phyloP scores from a whole-genome alignment of 768 basidiomycete genomes.

The Grammothele lineata region DNA sequence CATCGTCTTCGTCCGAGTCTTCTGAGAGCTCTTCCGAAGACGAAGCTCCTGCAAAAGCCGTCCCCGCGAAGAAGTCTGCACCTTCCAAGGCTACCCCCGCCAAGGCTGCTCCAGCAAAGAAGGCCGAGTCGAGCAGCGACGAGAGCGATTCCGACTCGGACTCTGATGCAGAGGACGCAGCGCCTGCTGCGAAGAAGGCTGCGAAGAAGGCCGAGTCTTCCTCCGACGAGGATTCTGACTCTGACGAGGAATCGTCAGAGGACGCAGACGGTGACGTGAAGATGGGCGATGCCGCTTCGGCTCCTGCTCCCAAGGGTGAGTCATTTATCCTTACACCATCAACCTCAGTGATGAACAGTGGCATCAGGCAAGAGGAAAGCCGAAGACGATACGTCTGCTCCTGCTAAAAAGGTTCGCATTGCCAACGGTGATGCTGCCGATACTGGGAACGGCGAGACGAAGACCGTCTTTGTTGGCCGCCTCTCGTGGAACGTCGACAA shows the following conservation, averaged over 20 bases:
- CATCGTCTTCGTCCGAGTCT: constrained; percentile 18
- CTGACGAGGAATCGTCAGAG: constrained; percentile 19
- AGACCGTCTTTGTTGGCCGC: constrained; percentile 85
- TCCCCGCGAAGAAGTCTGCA: constrained; percentile 16
- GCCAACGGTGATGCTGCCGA: constrained; percentile 46
- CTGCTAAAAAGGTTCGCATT: constrained; percentile 82
- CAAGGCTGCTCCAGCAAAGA: constrained; percentile 24
- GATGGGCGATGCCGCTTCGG: constrained; percentile 43
- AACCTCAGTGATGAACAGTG: not conserved
- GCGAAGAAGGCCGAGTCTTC: constrained; percentile 20
- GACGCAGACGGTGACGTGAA: constrained; percentile 54
- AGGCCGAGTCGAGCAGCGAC: constrained; percentile 20
- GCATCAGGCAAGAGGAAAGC: constrained; percentile 79
- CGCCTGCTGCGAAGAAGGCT: constrained; percentile 10
- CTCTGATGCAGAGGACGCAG: constrained; percentile 21
- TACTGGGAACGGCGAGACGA: constrained; percentile 43
- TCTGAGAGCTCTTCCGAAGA: constrained; percentile 17
- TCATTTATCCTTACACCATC: not conserved
- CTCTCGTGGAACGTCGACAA: constrained; percentile 97
- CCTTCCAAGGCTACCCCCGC: constrained; percentile 18
- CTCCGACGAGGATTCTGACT: constrained; percentile 16
- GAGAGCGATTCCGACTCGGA: constrained; percentile 19
- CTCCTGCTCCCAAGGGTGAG: constrained; percentile 37
- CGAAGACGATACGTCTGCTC: constrained; percentile 50
- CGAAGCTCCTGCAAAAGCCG: constrained; percentile 18